A percentile compares a stretch with the other conserved stretches of the same genome.
Conservation (phyloP, 1,284 basidiomycete genomes). For the Phylloboletellus chloephorus region DNA sequence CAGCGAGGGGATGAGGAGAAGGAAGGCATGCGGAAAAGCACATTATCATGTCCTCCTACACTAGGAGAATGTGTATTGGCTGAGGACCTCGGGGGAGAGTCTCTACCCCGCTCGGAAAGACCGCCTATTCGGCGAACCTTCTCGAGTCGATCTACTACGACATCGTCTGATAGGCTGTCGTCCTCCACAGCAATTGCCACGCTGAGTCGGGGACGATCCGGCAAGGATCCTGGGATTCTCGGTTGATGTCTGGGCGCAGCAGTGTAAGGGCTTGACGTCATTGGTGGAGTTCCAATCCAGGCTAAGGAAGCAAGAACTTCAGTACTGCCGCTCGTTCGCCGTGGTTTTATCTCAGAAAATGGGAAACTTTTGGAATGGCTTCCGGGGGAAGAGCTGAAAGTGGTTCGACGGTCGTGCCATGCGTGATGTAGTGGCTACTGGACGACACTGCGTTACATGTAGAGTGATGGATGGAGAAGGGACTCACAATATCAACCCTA, state of each 20-base stretch:
- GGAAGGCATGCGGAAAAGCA: neutral
- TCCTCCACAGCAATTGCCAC: constrained; percentile 44
- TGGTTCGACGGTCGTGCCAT: constrained; percentile 25
- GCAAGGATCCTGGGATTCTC: neutral
- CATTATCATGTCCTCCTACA: neutral
- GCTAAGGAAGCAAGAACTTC: constrained; percentile 30
- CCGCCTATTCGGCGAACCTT: constrained; percentile 30
- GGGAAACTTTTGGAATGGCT: neutral
- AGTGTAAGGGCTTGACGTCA: neutral
- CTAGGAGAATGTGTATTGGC: neutral
- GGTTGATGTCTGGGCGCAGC: neutral
- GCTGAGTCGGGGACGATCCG: constrained; percentile 9
- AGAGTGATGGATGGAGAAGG: neutral
- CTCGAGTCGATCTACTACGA: constrained; percentile 42
- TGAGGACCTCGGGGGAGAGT: neutral
- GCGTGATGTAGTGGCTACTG: constrained; percentile 28
- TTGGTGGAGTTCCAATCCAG: constrained; percentile 22
- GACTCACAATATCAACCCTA: constrained; percentile 24
- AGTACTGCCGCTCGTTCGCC: constrained; percentile 17
- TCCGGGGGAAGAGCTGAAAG: constrained; percentile 14
- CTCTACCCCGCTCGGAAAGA: neutral
- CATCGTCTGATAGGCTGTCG: constrained; percentile 44
- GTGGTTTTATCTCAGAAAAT: constrained; percentile 2
- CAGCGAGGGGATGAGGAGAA: neutral
- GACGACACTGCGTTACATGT: constrained; percentile 12